A percentile compares a stretch with the other conserved stretches of the same genome.
phyloP scores from a whole-genome alignment of 2,329 filamentous ascomycete species.

The Myrmaecium sp. region DNA sequence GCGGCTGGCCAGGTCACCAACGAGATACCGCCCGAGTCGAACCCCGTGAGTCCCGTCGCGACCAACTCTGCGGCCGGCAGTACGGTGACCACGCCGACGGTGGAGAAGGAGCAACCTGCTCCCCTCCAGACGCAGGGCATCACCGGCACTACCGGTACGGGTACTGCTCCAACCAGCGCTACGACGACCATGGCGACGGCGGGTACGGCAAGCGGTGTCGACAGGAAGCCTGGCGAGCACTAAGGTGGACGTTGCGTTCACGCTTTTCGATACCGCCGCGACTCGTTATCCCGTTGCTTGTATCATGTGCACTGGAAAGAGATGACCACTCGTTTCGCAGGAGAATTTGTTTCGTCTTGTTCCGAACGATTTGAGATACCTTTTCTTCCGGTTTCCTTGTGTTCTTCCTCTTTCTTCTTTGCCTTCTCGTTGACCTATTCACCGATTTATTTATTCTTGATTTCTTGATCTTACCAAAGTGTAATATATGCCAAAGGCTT shows the following conservation, averaged over 20 bases:
- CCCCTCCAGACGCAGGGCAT: constrained; percentile 18
- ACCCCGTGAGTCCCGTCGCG: constrained; percentile 10
- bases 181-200: constrained; percentile 1
- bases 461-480: too few species aligned
- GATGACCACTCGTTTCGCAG: too few species aligned
- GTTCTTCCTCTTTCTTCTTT: too few species aligned
- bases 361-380: too few species aligned
- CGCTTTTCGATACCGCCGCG: too few species aligned
- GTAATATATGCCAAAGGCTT: too few species aligned
- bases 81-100: constrained; percentile 5
- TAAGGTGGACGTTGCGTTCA: constrained; percentile 3
- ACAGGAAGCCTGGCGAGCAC: constrained; percentile 15
- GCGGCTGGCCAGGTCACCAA: constrained; percentile 36
- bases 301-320: too few species aligned
- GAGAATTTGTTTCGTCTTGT: too few species aligned
- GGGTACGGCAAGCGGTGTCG: constrained; percentile 10
- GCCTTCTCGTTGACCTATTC: too few species aligned
- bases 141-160: constrained; percentile 8
- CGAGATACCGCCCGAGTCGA: constrained; percentile 16
- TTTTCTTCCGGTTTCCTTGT: too few species aligned
- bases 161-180: constrained; percentile 3
- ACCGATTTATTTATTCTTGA: too few species aligned
- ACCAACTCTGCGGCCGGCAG: constrained; percentile 16
- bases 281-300: too few species aligned
- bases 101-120: constrained; percentile 6